Evolutionary conservation across 371 early-diverging fungal species (phyloP), one percentile per base, ranked within the genome.

Genomic region (Rhizopus stolonifer): DNA sequence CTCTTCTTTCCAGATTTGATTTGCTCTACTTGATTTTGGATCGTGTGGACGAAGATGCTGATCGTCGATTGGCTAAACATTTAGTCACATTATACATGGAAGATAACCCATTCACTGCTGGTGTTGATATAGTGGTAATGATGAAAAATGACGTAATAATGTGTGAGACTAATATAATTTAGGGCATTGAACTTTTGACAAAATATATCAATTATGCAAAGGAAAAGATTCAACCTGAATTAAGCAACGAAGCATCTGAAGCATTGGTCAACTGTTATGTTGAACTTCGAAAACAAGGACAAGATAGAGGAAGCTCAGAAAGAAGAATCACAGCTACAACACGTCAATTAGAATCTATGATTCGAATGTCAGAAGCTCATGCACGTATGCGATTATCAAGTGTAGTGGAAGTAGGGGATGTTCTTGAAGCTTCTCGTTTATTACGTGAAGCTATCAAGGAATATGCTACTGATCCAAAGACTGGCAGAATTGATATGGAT

Each of bases 281-380:
- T 9, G 88, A 91, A 25, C 77, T 99, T 59, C 84, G 99, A 9
- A 82, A 86, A 54, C 74, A 92, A 49, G 96, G 96, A 13, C 77
- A 81, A 44, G 72, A 82, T 45, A 56, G 81, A 54, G 51, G 79
- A 56, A 43, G 74, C 36, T 59, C 68, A 15, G 87, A 83, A 18
- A 91, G 89, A 48, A 89, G 91, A 22, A 85, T 99, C 25, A 92
- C 96, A 14, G 98, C 98, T 1, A 99, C 99, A 0, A 99, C 99
- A 2, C 85, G 99, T 52, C 99, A 99, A 75, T 81, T 99, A 26
- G 99, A 99, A 81, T 93, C 94, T 19, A 90, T 99, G 89, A 96
- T 99, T 61, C 90, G 99, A 44, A 83, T 99, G 68, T 78, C 97
- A 17, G 99, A 99, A 69, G 99, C 99, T 2, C 96, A 97, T 63